Evolutionary conservation across 1,139 yeast species (phyloP).

Genomic region (Saccharomycopsis phalli): DNA sequence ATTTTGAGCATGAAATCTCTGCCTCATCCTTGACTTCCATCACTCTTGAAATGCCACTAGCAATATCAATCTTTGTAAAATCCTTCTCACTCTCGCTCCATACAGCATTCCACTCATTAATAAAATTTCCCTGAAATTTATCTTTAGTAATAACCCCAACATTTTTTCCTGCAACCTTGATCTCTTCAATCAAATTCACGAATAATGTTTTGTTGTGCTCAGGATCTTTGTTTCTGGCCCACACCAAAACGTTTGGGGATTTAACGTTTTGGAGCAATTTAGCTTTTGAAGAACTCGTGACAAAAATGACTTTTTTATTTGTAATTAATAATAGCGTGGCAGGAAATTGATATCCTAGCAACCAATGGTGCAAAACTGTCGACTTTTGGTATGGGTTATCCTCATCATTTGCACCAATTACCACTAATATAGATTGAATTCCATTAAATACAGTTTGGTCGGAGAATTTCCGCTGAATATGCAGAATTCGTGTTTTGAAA

Average conservation of each 20-base stretch:
- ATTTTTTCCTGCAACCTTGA: slow-evolving; percentile 39
- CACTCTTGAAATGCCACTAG: slow-evolving; percentile 44
- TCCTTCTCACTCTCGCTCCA: slow-evolving; percentile 36
- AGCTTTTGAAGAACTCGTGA: slow-evolving; percentile 85
- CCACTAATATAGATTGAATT: slow-evolving; percentile 50
- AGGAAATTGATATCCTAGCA: slow-evolving; percentile 90
- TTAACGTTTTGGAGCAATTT: slow-evolving; percentile 58
- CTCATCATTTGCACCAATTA: slow-evolving; percentile 78
- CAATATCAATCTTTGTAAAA: slow-evolving; percentile 47
- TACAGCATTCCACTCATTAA: slow-evolving; percentile 65
- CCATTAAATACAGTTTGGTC: slow-evolving; percentile 36
- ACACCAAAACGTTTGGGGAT: slow-evolving; percentile 46
- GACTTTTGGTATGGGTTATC: slow-evolving; percentile 89
- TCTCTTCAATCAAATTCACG: slow-evolving; percentile 43
- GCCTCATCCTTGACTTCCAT: slow-evolving; percentile 76
- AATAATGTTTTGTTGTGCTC: slow-evolving; percentile 67
- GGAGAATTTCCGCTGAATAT: slow-evolving; percentile 34
- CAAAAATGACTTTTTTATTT: slow-evolving; percentile 49
- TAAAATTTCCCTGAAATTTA: slow-evolving; percentile 70
- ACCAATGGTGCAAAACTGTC: slow-evolving; percentile 83
- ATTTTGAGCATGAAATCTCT: slow-evolving; percentile 55
- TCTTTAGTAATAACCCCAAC: slow-evolving; percentile 68
- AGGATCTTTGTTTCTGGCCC: slow-evolving; percentile 75
- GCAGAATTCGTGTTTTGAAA: slow-evolving; percentile 36
- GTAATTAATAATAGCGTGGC: slow-evolving; percentile 72